Base-by-base conservation (phyloP, 495 filamentous ascomycete species). In the Tricharina praecox region DNA sequence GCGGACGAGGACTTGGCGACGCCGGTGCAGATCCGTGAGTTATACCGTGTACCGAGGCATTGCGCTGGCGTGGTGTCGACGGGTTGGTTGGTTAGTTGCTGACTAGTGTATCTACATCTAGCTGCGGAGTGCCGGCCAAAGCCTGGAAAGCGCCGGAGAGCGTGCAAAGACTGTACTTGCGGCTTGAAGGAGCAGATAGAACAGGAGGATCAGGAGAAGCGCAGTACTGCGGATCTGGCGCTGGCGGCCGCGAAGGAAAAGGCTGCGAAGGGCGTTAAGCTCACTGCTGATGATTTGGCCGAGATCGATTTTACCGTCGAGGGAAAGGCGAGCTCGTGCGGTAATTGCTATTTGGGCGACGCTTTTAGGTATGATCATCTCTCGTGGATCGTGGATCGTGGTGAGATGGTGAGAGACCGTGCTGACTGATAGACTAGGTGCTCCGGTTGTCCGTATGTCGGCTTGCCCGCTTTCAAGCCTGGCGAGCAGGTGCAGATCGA, bases 121-220 rank as follows among this genome's bases (percentile, higher is more conserved):
- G 82, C 87, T 41, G 71, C 77, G 16, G 82, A 92, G 64, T 96
- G 88, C 59, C 70, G 72, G 34, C 87, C 88, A 28, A 77, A 81
- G 66, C 67, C 76, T 23, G 83, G 82, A 47, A 88, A 90, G 67
- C 78, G 86, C 53, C 77, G 87, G 50, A 75, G 85, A 45, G 86
- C 90, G 48, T 97, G 90, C 69, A 96, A 96, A 66, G 90, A 97
- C 67, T 97, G 90, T 68, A 92, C 84, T 3, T 97, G 90, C 58
- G 90, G 92, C 32, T 72, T 97, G 3, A 80, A 81, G 2, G 71
- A 81, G 53, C 70, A 75, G 50, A 62, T 94, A 33, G 82, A 82
- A 52, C 82, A 77, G 4, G 85, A 94, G 64, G 86, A 95, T 54
- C 70, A 68, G 35, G 73, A 75, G 40, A 79, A 78, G 49, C 73